Conservation (phyloP, 208 protist species). For the Porcisia deanei region DNA sequence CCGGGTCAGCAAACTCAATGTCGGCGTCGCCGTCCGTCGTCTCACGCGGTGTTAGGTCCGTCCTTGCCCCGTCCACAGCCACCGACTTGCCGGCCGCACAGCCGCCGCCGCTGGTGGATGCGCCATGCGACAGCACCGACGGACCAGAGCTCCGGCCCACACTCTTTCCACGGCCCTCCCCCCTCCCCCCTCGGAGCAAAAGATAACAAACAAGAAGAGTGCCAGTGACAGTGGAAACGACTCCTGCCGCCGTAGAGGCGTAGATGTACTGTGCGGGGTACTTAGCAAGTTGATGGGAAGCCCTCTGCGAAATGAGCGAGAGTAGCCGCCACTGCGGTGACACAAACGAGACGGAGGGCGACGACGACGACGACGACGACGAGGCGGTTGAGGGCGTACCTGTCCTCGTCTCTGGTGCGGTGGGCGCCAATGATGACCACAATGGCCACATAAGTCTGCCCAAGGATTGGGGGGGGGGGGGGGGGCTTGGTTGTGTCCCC, state of each 20-base stretch:
- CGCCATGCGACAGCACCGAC: not conserved
- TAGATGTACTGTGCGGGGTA: constrained; percentile 3
- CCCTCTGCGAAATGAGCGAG: constrained; percentile 1
- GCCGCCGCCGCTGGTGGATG: not conserved
- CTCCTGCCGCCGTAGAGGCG: not conserved
- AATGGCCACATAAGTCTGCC: constrained; percentile 26
- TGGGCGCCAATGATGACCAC: constrained; percentile 9
- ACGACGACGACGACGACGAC: constrained; percentile 1
- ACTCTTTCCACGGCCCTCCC: not conserved
- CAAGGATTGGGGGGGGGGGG: constrained; percentile 2
- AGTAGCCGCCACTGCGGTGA: constrained; percentile 18
- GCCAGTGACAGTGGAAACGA: not conserved
- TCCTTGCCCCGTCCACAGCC: not conserved
- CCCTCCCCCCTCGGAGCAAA: not conserved
- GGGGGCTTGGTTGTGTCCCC: no score
- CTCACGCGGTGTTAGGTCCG: not conserved
- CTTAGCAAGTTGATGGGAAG: not conserved
- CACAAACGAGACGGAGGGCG: not conserved
- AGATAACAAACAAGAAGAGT: not conserved
- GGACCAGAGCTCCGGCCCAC: not conserved
- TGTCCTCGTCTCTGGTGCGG: not conserved
- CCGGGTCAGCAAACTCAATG: constrained; percentile 52
- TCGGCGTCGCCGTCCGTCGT: constrained; percentile 26
- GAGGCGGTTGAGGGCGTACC: not conserved
- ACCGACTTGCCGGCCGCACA: constrained; percentile 3